Evolutionary conservation across 1,284 basidiomycete species (phyloP).

Genomic region (Peniophora sp.): DNA sequence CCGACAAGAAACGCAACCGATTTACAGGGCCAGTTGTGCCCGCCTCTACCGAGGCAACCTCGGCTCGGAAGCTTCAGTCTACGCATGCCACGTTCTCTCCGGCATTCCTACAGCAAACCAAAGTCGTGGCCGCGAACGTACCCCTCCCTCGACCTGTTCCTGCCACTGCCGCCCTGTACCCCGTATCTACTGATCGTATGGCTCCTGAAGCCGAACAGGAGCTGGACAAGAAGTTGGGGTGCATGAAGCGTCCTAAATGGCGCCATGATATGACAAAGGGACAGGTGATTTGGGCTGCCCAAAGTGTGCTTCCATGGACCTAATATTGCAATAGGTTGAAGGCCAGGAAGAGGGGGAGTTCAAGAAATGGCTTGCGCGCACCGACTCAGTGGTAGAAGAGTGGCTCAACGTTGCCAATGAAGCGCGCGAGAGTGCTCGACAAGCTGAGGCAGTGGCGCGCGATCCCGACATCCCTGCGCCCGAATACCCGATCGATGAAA

Average conservation of each 20-base stretch:
- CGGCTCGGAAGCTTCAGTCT: slow-evolving; percentile 57
- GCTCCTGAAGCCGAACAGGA: slow-evolving; percentile 20
- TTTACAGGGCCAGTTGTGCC: slow-evolving; percentile 8
- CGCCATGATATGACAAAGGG: slow-evolving; percentile 74
- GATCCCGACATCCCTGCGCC: slow-evolving; percentile 11
- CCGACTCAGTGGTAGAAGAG: slow-evolving; percentile 44
- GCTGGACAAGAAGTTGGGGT: slow-evolving; percentile 27
- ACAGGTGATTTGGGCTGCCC: slow-evolving; percentile 45
- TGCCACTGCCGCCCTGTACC: slow-evolving; percentile 29
- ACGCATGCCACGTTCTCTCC: slow-evolving; percentile 61
- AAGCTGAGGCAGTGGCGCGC: slow-evolving; percentile 11
- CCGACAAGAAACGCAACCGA: slow-evolving; percentile 15
- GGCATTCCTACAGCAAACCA: slow-evolving; percentile 58
- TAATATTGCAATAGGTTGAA: slow-evolving; percentile 30
- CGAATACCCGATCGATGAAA: slow-evolving; percentile 16
- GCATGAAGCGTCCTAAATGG: slow-evolving; percentile 78
- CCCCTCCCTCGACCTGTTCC: slow-evolving; percentile 56
- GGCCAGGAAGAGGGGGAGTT: slow-evolving; percentile 77
- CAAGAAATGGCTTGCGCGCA: slow-evolving; percentile 64
- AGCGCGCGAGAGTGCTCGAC: slow-evolving; percentile 3
- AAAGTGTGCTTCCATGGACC: not conserved
- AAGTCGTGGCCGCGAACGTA: slow-evolving; percentile 44
- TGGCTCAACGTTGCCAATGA: slow-evolving; percentile 37
- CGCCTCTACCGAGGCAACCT: slow-evolving; percentile 24
- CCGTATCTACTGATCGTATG: not conserved